A percentile compares a stretch with the other conserved stretches of the same genome.
These are phyloP conservation scores for Hyaloraphidium curvatum DNA, from an alignment of 192 early-diverging fungal genomes.

Conservation along the genomic window DNA sequence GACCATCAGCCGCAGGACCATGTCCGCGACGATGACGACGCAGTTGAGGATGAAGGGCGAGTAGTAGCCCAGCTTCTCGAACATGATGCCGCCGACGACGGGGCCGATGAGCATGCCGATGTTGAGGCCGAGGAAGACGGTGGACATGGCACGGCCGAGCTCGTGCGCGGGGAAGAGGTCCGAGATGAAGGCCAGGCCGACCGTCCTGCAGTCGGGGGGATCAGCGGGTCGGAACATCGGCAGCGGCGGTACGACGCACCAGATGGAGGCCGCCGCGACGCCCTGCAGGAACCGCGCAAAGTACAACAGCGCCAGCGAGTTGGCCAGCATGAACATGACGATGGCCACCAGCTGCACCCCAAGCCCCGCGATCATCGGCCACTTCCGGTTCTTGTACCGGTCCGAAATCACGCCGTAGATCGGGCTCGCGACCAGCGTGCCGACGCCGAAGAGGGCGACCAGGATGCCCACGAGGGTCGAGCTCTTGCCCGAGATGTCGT, in stretches of 20 bases:
- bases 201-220: too few relatives aligned
- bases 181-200: neutral
- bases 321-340: slow-evolving; percentile 37
- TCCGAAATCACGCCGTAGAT: slow-evolving; percentile 50
- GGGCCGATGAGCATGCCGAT: slow-evolving; percentile 52
- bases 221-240: too few relatives aligned
- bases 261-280: slow-evolving; percentile 48
- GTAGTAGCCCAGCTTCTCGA: slow-evolving; percentile 37
- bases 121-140: slow-evolving; percentile 40
- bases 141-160: too few relatives aligned
- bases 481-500: neutral
- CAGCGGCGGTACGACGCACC: slow-evolving; percentile 12
- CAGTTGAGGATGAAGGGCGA: slow-evolving; percentile 52
- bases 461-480: neutral
- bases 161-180: too few relatives aligned
- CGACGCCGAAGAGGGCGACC: slow-evolving; percentile 17
- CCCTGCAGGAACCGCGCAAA: slow-evolving; percentile 52
- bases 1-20: slow-evolving; percentile 37
- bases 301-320: slow-evolving; percentile 41
- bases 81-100: slow-evolving; percentile 41
- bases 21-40: slow-evolving; percentile 32
- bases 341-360: slow-evolving; percentile 27
- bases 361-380: slow-evolving; percentile 36
- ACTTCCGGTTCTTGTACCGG: slow-evolving; percentile 42
- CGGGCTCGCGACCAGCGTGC: slow-evolving; percentile 39